Percentiles rank a stretch among this genome's conserved stretches.
Conservation (phyloP, 805 yeast species). For the Candida hungchunana region DNA sequence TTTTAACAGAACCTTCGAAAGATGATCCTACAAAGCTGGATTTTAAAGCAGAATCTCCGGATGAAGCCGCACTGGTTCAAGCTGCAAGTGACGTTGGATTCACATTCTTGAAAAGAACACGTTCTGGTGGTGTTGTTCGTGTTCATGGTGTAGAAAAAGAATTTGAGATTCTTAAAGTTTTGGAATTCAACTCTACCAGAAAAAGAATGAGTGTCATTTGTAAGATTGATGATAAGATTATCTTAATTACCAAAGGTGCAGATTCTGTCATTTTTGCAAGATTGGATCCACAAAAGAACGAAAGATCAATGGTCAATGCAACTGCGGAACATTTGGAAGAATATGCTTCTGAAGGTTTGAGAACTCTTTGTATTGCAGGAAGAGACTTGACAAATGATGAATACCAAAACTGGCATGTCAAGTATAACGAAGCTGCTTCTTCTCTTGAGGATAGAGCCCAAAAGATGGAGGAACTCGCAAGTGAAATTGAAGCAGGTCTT, state of each 20-base stretch:
- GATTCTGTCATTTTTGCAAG: conserved; percentile 73
- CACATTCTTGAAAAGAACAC: conserved; percentile 62
- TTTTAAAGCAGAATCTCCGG: conserved; percentile 81
- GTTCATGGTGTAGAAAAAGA: conserved; percentile 67
- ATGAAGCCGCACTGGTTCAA: conserved; percentile 79
- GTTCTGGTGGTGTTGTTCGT: conserved; percentile 59
- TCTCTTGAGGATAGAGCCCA: conserved; percentile 63
- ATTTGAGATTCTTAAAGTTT: conserved; percentile 60
- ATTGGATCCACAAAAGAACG: conserved; percentile 43
- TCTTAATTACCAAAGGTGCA: conserved; percentile 78
- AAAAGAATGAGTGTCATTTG: conserved; percentile 83
- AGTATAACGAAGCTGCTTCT: conserved; percentile 62
- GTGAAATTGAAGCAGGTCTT: conserved; percentile 63
- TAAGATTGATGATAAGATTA: conserved; percentile 55
- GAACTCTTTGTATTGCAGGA: conserved; percentile 79
- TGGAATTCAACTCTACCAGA: conserved; percentile 79
- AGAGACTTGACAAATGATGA: conserved; percentile 59
- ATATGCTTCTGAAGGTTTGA: conserved; percentile 77
- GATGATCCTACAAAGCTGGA: conserved; percentile 50
- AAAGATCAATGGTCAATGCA: conserved; percentile 43
- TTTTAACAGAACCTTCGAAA: conserved; percentile 63
- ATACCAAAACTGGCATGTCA: conserved; percentile 58
- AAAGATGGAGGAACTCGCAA: conserved; percentile 70
- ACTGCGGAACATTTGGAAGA: conserved; percentile 75
- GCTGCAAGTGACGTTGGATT: conserved; percentile 79